Evolutionary conservation across 2,329 filamentous ascomycete genomes (phyloP).

Genomic region (Gaeumannomyces sp.): DNA sequence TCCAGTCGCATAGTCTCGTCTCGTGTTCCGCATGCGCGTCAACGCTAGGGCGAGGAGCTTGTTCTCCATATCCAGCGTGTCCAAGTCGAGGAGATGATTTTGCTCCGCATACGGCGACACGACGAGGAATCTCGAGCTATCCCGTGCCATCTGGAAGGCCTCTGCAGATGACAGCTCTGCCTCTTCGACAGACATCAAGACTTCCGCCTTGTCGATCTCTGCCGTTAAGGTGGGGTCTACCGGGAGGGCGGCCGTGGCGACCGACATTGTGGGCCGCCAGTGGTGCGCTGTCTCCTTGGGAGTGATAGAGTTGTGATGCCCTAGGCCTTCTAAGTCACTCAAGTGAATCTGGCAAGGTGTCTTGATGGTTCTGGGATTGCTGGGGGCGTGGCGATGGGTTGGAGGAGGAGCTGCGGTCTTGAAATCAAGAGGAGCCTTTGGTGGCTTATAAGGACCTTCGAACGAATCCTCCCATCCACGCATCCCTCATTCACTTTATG

Average conservation of each 20-base stretch:
- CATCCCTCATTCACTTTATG: neutral
- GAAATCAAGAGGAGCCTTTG: neutral
- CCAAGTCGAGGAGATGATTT: conserved; percentile 67
- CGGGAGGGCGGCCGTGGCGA: neutral
- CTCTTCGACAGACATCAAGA: neutral
- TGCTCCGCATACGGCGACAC: conserved; percentile 70
- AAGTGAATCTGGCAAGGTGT: too few species aligned
- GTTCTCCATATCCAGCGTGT: conserved; percentile 57
- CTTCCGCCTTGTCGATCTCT: neutral
- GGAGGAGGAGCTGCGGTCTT: neutral
- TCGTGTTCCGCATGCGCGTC: conserved; percentile 53
- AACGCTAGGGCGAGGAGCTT: conserved; percentile 68
- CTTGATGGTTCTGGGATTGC: neutral
- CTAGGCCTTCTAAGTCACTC: neutral
- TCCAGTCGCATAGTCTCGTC: conserved; percentile 69
- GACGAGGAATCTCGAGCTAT: conserved; percentile 38
- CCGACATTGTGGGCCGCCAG: conserved; percentile 1
- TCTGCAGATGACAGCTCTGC: neutral
- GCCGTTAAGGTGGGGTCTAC: neutral
- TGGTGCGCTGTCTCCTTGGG: neutral
- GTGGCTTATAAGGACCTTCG: neutral
- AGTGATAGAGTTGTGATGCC: neutral
- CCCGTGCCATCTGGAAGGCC: conserved; percentile 1
- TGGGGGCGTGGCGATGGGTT: neutral
- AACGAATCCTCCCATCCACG: neutral